Conservation (phyloP, 1,139 yeast species). For the Suhomyces bribrorum region DNA sequence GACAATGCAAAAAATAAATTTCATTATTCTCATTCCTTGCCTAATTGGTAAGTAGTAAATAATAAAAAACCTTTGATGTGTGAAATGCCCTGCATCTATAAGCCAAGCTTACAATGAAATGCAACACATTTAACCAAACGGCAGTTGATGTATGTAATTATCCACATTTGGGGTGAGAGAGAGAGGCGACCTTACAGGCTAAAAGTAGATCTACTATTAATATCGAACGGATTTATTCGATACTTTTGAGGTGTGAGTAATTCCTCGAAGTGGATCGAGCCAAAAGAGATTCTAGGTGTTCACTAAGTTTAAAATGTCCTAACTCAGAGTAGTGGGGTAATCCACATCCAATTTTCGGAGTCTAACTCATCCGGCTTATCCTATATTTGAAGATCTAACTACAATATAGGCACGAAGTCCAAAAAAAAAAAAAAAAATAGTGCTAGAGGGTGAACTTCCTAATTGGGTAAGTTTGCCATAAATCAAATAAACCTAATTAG, state of each 20-base stretch:
- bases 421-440: too few species aligned
- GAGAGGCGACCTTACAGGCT: too few species aligned
- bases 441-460: constrained; percentile 16
- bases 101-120: constrained; percentile 1
- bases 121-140: constrained; percentile 6
- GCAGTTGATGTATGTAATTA: constrained; percentile 8
- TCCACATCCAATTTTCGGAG: not conserved
- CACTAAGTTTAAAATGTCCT: too few species aligned
- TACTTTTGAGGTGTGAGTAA: too few species aligned
- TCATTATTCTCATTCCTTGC: constrained; percentile 4
- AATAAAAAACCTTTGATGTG: constrained; percentile 1
- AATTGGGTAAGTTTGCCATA: constrained; percentile 23
- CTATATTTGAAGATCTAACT: constrained; percentile 2
- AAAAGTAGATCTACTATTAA: too few species aligned
- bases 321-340: not conserved
- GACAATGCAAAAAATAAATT: constrained; percentile 8
- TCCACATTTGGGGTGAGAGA: constrained; percentile 2
- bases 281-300: too few species aligned
- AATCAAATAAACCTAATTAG: constrained; percentile 20
- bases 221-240: too few species aligned
- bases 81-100: constrained; percentile 3
- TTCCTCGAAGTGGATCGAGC: too few species aligned
- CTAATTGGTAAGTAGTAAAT: constrained; percentile 11
- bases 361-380: not conserved
- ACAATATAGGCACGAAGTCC: constrained; percentile 11